phyloP scores from a whole-genome alignment of 2,329 filamentous ascomycete genomes.

The Trichoderma endophyticum region DNA sequence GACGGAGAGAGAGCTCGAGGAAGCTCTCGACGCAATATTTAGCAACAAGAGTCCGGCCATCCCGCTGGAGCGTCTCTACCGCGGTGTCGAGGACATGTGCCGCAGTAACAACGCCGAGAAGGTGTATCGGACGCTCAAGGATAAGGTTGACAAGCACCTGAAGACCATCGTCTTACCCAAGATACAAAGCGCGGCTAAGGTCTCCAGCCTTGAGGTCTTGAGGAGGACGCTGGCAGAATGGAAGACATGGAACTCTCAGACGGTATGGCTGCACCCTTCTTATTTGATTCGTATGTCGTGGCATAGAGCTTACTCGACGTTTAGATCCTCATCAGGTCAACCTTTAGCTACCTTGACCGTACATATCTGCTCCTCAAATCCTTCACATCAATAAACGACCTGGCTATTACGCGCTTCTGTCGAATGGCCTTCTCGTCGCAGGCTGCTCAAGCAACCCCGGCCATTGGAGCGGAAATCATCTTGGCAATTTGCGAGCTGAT shows the following conservation, averaged over 20 bases:
- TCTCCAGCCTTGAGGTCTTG: slow-evolving; percentile 62
- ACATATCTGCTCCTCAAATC: slow-evolving; percentile 77
- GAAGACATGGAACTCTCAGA: slow-evolving; percentile 73
- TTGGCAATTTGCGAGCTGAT: slow-evolving; percentile 70
- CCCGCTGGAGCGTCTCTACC: slow-evolving; percentile 86
- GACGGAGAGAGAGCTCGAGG: slow-evolving; percentile 70
- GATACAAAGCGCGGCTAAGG: slow-evolving; percentile 49
- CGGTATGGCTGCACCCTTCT: slow-evolving; percentile 46
- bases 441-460: slow-evolving; percentile 14
- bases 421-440: slow-evolving; percentile 45
- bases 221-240: slow-evolving; percentile 57
- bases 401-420: slow-evolving; percentile 74
- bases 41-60: slow-evolving; percentile 57
- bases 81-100: slow-evolving; percentile 88
- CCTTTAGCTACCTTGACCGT: slow-evolving; percentile 92
- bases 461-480: slow-evolving; percentile 35
- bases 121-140: slow-evolving; percentile 64
- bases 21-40: slow-evolving; percentile 72
- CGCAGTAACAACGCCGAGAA: slow-evolving; percentile 68
- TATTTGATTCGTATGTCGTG: background rate
- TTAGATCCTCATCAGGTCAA: slow-evolving; percentile 73
- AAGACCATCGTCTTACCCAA: slow-evolving; percentile 55
- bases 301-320: background rate
- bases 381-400: slow-evolving; percentile 71
- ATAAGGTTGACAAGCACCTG: slow-evolving; percentile 66